Conservation (phyloP, 2,329 filamentous ascomycete genomes). For the Coniochaeta sp. region DNA sequence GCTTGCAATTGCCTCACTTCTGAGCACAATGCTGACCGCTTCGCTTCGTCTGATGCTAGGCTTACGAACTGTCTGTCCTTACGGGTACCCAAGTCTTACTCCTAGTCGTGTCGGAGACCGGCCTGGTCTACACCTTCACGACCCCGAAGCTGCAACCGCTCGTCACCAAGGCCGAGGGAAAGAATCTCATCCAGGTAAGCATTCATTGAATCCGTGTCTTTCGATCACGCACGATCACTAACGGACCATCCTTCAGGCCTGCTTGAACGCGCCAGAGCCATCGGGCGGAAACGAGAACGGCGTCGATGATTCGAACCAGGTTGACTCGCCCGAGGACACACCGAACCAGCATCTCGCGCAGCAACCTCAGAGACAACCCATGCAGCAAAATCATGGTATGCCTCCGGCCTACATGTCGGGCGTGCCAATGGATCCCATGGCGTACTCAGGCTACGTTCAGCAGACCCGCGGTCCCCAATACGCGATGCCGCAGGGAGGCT, state of each 20-base stretch:
- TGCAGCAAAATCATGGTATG: constrained; percentile 57
- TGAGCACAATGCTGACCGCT: not conserved
- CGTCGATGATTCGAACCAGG: constrained; percentile 66
- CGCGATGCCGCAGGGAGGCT: constrained; percentile 71
- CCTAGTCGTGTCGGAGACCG: constrained; percentile 93
- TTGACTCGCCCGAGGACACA: constrained; percentile 89
- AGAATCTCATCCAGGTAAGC: constrained; percentile 96
- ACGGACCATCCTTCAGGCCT: constrained; percentile 56
- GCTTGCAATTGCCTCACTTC: constrained; percentile 13
- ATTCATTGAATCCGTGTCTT: constrained; percentile 12
- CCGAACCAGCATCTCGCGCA: constrained; percentile 64
- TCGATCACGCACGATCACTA: constrained; percentile 2
- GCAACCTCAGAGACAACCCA: constrained; percentile 32
- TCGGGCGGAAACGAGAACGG: constrained; percentile 73
- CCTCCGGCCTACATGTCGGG: constrained; percentile 54
- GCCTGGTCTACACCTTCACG: constrained; percentile 95
- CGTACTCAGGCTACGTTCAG: constrained; percentile 79
- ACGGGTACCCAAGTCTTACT: constrained; percentile 96
- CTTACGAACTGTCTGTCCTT: constrained; percentile 93
- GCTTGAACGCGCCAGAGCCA: constrained; percentile 92
- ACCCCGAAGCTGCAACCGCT: constrained; percentile 97
- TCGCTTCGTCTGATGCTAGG: constrained; percentile 46
- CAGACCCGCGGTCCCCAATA: constrained; percentile 68
- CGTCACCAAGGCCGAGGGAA: constrained; percentile 96
- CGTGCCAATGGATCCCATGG: constrained; percentile 66